A percentile compares a stretch with the other conserved stretches of the same genome.
Evolutionary conservation across 768 basidiomycete genomes (phyloP).

Genomic region (Collybia sp.): DNA sequence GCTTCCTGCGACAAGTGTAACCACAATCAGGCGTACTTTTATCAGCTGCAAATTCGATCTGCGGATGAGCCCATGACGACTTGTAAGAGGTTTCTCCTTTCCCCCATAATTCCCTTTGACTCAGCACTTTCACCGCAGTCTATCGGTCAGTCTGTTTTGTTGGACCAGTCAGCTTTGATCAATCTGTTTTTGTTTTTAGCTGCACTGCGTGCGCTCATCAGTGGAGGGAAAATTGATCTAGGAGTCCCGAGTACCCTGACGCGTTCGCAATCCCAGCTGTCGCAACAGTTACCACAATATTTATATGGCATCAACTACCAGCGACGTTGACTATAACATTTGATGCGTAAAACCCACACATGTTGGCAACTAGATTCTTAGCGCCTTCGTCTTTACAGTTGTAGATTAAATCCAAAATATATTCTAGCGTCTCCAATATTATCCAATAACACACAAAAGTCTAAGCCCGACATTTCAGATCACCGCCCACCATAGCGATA

Average conservation of each 20-base stretch:
- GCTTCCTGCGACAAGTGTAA: conserved; percentile 78
- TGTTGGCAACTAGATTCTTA: too few relatives aligned
- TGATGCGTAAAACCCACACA: too few relatives aligned
- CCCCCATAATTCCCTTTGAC: background rate
- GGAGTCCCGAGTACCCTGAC: background rate
- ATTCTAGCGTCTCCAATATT: too few relatives aligned
- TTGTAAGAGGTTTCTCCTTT: conserved; percentile 24
- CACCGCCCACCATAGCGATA: conserved; percentile 64
- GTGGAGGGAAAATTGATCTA: conserved; percentile 3
- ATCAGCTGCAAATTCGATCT: conserved; percentile 93
- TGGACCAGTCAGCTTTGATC: background rate
- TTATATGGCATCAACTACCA: too few relatives aligned
- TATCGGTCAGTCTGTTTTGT: conserved; percentile 45
- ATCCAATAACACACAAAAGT: too few relatives aligned
- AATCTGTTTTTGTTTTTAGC: conserved; percentile 1
- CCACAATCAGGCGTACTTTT: conserved; percentile 82
- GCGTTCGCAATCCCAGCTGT: too few relatives aligned
- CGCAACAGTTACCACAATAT: too few relatives aligned
- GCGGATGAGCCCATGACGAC: conserved; percentile 91
- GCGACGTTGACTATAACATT: too few relatives aligned
- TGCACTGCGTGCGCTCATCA: background rate
- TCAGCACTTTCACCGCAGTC: conserved; percentile 29
- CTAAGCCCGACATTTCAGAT: conserved; percentile 41
- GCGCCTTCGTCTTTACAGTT: too few relatives aligned
- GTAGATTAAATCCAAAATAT: too few relatives aligned